Evolutionary conservation across 2,329 filamentous ascomycete genomes (phyloP), one percentile per base, ranked within the genome.

Genomic region (Penicillium sp.): DNA sequence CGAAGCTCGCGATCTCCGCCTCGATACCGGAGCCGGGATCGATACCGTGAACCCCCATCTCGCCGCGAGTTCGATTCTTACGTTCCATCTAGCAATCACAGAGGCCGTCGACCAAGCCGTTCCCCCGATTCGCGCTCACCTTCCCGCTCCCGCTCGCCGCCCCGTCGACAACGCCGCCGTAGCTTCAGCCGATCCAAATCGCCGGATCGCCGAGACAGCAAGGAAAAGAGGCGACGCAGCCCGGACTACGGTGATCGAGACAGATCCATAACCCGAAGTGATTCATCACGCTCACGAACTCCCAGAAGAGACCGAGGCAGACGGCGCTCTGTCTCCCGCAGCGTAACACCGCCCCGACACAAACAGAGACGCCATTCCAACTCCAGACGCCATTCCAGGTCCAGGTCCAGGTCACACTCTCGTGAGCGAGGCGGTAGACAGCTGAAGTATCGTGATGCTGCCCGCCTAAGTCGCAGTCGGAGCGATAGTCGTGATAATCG

Each of bases 21-120:
- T 50, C 77, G 81, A 62, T 72, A 78, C 61, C 75, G 78, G 52
- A 77, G 78, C 59, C 78, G 77, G 21, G 74, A 78, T 52, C 65
- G 71, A 53, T 72, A 66, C 57, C 76, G 78, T 52, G 78, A 76
- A 54, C 73, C 74, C 55, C 77, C 77, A 54, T 70, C 75, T 43
- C 74, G 81, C 37, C 80, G 81, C 29, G 79, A 81, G 49, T 75
- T 77, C 54, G 84, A 87, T 67, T 79, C 80, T 24, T 87, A 87
- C 64, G 77, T 85, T 33, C 84, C 84, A 14, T 65, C 72, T 19
- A 76, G 77, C 43, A 61, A 68, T 18, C 69, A 73, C 43, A 66
- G 73, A 69, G 68, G 75, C 63, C 67, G 77, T 52, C 74, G 72
- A 11, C 52, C 62, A 34, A 73, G 74, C 24, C 68, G 66, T 47